Conservation (phyloP, 176 grass and related monocot genomes). For the Hordeum marinum region DNA sequence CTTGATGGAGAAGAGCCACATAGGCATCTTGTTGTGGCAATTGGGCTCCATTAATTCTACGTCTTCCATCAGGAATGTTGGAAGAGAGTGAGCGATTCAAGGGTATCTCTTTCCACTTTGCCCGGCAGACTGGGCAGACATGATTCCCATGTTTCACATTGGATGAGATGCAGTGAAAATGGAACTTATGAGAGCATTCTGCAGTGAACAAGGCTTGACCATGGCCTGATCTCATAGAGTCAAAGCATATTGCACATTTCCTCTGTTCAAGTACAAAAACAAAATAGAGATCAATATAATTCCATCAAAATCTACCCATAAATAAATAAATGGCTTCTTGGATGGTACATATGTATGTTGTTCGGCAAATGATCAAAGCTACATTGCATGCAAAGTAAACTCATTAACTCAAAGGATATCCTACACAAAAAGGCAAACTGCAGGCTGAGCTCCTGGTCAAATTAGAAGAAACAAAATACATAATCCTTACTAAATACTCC, state of each 20-base stretch:
- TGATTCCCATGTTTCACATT: conserved; percentile 91
- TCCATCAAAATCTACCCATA: background rate
- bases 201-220: conserved; percentile 92
- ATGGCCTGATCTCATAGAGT: conserved; percentile 67
- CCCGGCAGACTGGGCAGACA: conserved; percentile 84
- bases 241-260: conserved; percentile 90
- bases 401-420: too few relatives aligned
- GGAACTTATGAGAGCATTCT: conserved; percentile 92
- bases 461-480: too few relatives aligned
- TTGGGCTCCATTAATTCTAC: conserved; percentile 25
- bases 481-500: background rate
- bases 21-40: conserved; percentile 43
- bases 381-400: too few relatives aligned
- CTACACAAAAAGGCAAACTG: too few relatives aligned
- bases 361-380: too few relatives aligned
- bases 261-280: conserved; percentile 45
- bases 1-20: conserved; percentile 37
- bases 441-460: too few relatives aligned
- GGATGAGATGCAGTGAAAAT: conserved; percentile 90
- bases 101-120: conserved; percentile 91
- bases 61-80: conserved; percentile 44
- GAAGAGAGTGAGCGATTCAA: conserved; percentile 46
- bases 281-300: conserved; percentile 1
- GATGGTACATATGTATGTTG: background rate
- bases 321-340: background rate